Base-by-base conservation (phyloP, 129 eudicot species). In the Deinandra increscens region DNA sequence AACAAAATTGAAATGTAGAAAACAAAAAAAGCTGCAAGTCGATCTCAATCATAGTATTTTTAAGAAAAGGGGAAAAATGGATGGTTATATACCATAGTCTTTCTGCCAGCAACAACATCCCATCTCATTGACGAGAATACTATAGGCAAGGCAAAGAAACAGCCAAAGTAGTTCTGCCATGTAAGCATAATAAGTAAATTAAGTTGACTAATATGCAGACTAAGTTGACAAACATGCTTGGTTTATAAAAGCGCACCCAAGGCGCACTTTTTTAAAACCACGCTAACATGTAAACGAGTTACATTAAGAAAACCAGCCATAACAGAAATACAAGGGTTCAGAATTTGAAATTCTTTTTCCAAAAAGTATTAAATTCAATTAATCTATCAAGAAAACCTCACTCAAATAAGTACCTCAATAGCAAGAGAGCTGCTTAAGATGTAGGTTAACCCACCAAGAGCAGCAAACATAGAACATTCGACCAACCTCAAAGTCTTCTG, bases 381-480 rank as follows among this genome's bases (percentile, higher is more conserved):
- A 4, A 38, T 37, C 23, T 9, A 34, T 3, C 11, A 66, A 9
- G 71, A 44, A 18, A 22, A 19, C 6, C 1, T 15, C 44, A 26
- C 34, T n/a, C 13, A 31, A 9, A 43, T 5, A 37, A 50, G 60
- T 69, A 91, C 96, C 97, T 92, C 98, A 81, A 92, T 82, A 38
- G 98, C 88, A 73, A 92, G 96, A 66, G 98, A 92, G 68, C 87
- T 86, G 77, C 98, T 86, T 64, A 92, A 82, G 8, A 92, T 79
- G 80, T 84, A 92, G 33, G 85, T 80, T 56, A 91, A 75, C 9
- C 95, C 98, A 75, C 91, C 91, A 73, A 92, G 89, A 63, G 96
- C 95, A 66, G 96, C 91, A 78, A 92, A 92, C 96, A 92, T 92
- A 5, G 96, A 83, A 66, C 98, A 88, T 79, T 92, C 98, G 46